A percentile compares a stretch with the other conserved stretches of the same genome.
These are phyloP conservation scores for Paecilomyces formosus DNA, from an alignment of 2,329 filamentous ascomycete genomes.

Conservation along the genomic window DNA sequence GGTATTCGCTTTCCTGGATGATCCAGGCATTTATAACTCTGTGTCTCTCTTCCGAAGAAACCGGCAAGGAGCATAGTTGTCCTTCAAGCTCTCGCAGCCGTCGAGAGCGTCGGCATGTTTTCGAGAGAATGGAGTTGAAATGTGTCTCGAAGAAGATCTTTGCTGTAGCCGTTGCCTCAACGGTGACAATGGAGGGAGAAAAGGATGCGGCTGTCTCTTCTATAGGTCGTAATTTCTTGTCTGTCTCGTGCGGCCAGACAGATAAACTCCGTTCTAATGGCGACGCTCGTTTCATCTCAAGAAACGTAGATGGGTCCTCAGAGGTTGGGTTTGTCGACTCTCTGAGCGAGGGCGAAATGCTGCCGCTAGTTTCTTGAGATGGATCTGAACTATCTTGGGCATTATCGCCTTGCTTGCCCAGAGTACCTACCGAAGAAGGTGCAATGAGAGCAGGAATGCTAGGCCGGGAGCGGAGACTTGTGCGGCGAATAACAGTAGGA, in stretches of 20 bases:
- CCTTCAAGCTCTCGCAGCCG: conserved; percentile 57
- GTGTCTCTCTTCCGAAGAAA: conserved; percentile 48
- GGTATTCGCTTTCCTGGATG: conserved; percentile 62
- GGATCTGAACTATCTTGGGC: conserved; percentile 25
- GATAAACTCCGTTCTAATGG: conserved; percentile 1
- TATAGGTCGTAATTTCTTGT: conserved; percentile 4
- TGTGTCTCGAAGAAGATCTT: conserved; percentile 83
- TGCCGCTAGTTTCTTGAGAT: conserved; percentile 21
- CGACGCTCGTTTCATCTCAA: conserved; percentile 7
- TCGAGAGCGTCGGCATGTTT: conserved; percentile 51
- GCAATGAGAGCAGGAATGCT: conserved; percentile 19
- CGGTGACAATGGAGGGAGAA: conserved; percentile 46
- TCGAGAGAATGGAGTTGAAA: conserved; percentile 62
- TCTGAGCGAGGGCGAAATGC: conserved; percentile 20
- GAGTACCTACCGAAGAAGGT: conserved; percentile 4
- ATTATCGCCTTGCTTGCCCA: conserved; percentile 19
- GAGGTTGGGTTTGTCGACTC: conserved; percentile 30
- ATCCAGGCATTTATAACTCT: conserved; percentile 53
- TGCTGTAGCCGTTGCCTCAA: conserved; percentile 70
- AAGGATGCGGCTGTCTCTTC: conserved; percentile 7
- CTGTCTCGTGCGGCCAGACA: neutral
- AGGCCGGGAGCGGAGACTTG: conserved; percentile 24
- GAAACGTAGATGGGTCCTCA: conserved; percentile 18
- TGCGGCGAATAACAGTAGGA: conserved; percentile 33
- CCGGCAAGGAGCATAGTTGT: conserved; percentile 53